These are phyloP conservation scores for Fusarium nanum DNA, from an alignment of 2,329 filamentous ascomycete genomes.

Conservation along the genomic window DNA sequence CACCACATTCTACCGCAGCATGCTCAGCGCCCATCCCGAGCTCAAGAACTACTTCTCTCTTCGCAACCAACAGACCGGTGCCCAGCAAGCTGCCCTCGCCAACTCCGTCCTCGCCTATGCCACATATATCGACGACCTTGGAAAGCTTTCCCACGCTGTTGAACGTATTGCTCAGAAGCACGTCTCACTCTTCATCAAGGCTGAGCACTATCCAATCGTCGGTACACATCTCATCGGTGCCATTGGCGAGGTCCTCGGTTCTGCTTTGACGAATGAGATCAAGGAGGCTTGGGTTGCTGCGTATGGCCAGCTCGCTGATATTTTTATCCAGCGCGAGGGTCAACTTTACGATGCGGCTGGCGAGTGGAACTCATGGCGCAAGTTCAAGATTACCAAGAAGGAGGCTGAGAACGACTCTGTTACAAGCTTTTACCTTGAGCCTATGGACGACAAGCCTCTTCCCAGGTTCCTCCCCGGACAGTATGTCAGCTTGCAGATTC, in stretches of 20 bases:
- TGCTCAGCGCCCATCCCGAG: slow-evolving; percentile 72
- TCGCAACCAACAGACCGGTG: slow-evolving; percentile 74
- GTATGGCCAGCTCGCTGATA: slow-evolving; percentile 75
- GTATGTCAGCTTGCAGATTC: slow-evolving; percentile 75
- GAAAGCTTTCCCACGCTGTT: slow-evolving; percentile 64
- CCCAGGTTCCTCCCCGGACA: slow-evolving; percentile 76
- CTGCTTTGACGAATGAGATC: slow-evolving; percentile 73
- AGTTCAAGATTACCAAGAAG: slow-evolving; percentile 69
- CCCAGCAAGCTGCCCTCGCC: slow-evolving; percentile 77
- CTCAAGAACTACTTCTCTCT: slow-evolving; percentile 78
- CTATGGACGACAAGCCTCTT: slow-evolving; percentile 65
- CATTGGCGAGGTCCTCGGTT: slow-evolving; percentile 74
- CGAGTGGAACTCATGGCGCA: slow-evolving; percentile 61
- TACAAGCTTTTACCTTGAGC: slow-evolving; percentile 76
- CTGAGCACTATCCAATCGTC: slow-evolving; percentile 78
- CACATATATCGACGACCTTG: slow-evolving; percentile 76
- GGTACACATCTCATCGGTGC: slow-evolving; percentile 75
- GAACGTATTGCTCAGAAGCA: slow-evolving; percentile 84
- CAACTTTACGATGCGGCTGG: slow-evolving; percentile 66
- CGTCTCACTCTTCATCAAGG: slow-evolving; percentile 73
- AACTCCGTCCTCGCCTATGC: slow-evolving; percentile 78
- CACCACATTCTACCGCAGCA: slow-evolving; percentile 76
- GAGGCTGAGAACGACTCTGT: slow-evolving; percentile 70
- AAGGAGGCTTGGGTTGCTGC: slow-evolving; percentile 78
- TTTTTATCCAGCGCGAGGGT: slow-evolving; percentile 75